Evolutionary conservation across 2,329 filamentous ascomycete species (phyloP), one percentile per base, ranked within the genome.

Genomic region (Hymenoscyphus repandus): DNA sequence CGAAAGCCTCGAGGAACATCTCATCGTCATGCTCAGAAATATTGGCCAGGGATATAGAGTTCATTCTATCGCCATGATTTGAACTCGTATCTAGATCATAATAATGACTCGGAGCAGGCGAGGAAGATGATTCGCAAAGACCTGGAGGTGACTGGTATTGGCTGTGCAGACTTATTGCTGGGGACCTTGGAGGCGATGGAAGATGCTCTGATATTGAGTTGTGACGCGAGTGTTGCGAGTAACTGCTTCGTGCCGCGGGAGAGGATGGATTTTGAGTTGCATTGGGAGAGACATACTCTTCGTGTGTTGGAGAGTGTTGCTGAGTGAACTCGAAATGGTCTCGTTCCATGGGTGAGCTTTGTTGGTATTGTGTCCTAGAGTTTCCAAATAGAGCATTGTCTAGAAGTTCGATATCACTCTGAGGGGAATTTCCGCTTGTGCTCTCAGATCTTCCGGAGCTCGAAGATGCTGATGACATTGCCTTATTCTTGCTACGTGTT

Each of bases 121-220:
- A 79, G 20, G 80, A 82, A 12, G 78, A 78, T 18, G 79, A 79
- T 53, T 79, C 74, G n/a, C 79, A 82, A 30, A 83, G 74, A 54
- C 78, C 79, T 1, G 80, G 80, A 4, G 79, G 78, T 3, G 79
- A 79, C 65, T 76, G 78, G 65, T 74, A 78, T 50, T 75, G 73
- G 65, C 77, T 63, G 27, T 64, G 55, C 15, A 57, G 46, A 62
- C 74, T 78, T 67, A 76, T 79, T 33, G 74, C 69, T 1, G 78
- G 77, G 9, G 77, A 77, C 6, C 61, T 62, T 1, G 73, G 68
- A 42, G 71, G 68, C 22, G 71, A 69, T 3, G 55, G 55, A 5
- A 60, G 45, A 38, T 61, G 53, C n/a, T 58, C 55, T 4, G 59
- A 58, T 13, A 58, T 45, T 1, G 61, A 62, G 11, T 44, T 55